Evolutionary conservation across 768 basidiomycete species (phyloP).

Genomic region (Leccinum incarnatum): DNA sequence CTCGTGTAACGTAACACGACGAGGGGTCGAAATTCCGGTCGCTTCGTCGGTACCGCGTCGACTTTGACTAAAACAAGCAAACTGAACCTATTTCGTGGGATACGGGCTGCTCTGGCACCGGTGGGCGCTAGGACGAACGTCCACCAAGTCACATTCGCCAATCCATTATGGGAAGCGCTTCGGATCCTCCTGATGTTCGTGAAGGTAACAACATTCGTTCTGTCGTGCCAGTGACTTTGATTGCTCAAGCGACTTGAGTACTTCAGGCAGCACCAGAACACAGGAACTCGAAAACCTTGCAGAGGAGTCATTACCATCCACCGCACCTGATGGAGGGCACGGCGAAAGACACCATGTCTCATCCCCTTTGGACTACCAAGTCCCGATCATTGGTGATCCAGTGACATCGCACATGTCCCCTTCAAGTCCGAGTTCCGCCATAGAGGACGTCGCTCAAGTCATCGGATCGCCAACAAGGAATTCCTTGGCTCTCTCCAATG

Average conservation of each 20-base stretch:
- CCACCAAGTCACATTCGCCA: not conserved
- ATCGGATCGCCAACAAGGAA: not conserved
- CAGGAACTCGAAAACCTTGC: not conserved
- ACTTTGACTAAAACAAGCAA: not conserved
- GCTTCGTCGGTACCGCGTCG: not conserved
- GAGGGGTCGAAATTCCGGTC: not conserved
- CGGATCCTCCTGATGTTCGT: not conserved
- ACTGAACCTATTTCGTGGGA: not conserved
- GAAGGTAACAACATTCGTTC: not conserved
- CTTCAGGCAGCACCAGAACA: not conserved
- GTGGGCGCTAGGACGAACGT: constrained; percentile 3
- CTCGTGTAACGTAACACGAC: not conserved
- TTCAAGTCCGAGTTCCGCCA: not conserved
- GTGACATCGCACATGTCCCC: not conserved
- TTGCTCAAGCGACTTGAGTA: not conserved
- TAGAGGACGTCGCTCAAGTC: not conserved
- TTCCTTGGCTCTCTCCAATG: not conserved
- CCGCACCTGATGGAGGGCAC: not conserved
- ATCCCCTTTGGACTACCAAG: not conserved
- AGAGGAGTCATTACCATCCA: not conserved
- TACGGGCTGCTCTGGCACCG: not conserved
- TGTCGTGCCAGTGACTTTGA: not conserved
- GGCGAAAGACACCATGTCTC: not conserved
- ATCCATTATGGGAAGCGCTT: not conserved
- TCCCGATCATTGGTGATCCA: not conserved